A percentile compares a stretch with the other conserved stretches of the same genome.
phyloP scores from a whole-genome alignment of 345 rosid genomes.

The Nephelium lappaceum region DNA sequence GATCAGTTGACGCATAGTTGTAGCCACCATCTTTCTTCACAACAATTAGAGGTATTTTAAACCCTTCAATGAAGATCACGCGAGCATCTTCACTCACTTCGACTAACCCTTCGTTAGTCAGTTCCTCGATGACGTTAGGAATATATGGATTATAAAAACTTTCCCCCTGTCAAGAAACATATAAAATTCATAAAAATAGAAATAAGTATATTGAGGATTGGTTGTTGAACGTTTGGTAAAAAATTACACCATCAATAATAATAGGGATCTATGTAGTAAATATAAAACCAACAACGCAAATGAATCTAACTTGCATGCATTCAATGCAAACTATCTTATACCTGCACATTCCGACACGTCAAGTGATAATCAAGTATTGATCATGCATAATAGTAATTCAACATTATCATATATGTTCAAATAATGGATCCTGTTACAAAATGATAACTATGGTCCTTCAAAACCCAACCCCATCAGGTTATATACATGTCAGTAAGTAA shows the following conservation, averaged over 20 bases:
- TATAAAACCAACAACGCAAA: not conserved
- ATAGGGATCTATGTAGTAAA: not conserved
- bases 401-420: too few species aligned
- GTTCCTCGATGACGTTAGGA: slow-evolving; percentile 54
- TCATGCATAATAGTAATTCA: too few species aligned
- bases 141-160: slow-evolving; percentile 92
- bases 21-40: slow-evolving; percentile 96
- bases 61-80: slow-evolving; percentile 77
- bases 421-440: too few species aligned
- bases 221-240: not conserved
- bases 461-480: not conserved
- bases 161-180: slow-evolving; percentile 87
- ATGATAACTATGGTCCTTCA: too few species aligned
- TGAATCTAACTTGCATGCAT: too few species aligned
- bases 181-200: too few species aligned
- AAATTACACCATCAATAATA: not conserved
- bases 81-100: slow-evolving; percentile 92
- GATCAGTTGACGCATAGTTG: slow-evolving; percentile 96
- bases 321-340: too few species aligned
- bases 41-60: slow-evolving; percentile 82
- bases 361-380: too few species aligned
- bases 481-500: not conserved
- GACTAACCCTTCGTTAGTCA: slow-evolving; percentile 64
- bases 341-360: too few species aligned
- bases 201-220: not conserved